A percentile compares a stretch with the other conserved stretches of the same genome.
Conservation (phyloP, 768 basidiomycete genomes). For the Cystofilobasidium macerans region DNA sequence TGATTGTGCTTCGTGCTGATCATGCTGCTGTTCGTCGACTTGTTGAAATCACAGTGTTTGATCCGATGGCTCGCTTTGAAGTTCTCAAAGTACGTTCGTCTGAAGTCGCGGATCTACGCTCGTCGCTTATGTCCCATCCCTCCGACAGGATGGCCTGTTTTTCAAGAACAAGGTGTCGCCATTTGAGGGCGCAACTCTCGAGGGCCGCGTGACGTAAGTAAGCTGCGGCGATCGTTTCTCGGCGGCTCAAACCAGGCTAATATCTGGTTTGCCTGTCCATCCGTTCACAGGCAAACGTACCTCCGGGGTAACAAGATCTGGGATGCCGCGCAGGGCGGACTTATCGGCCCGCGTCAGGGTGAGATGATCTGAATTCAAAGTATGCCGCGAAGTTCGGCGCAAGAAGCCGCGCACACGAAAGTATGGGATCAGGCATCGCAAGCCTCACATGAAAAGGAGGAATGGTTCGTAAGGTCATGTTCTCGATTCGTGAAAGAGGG, state of each 20-base stretch:
- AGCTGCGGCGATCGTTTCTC: background rate
- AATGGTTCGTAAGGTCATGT: no score
- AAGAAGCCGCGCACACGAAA: no score
- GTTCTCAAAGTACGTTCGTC: constrained; percentile 18
- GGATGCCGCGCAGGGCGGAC: constrained; percentile 23
- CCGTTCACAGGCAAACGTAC: constrained; percentile 51
- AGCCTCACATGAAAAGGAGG: no score
- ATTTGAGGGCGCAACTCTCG: constrained; percentile 63
- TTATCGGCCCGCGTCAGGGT: background rate
- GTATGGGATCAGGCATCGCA: no score
- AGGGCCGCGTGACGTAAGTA: constrained; percentile 43
- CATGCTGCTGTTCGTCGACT: constrained; percentile 8
- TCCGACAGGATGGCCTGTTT: constrained; percentile 57
- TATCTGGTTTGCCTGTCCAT: background rate
- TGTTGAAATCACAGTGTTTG: background rate
- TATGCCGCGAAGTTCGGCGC: no score
- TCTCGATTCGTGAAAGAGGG: no score
- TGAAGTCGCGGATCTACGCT: no score
- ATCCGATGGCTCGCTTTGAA: background rate
- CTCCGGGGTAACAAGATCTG: constrained; percentile 67
- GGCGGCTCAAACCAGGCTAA: no score
- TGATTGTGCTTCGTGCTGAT: constrained; percentile 33
- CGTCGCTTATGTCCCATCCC: background rate
- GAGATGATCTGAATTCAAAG: background rate
- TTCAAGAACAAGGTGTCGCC: constrained; percentile 95